phyloP scores from a whole-genome alignment of 1,284 basidiomycete genomes.

The Gastroboletus turbinatus region DNA sequence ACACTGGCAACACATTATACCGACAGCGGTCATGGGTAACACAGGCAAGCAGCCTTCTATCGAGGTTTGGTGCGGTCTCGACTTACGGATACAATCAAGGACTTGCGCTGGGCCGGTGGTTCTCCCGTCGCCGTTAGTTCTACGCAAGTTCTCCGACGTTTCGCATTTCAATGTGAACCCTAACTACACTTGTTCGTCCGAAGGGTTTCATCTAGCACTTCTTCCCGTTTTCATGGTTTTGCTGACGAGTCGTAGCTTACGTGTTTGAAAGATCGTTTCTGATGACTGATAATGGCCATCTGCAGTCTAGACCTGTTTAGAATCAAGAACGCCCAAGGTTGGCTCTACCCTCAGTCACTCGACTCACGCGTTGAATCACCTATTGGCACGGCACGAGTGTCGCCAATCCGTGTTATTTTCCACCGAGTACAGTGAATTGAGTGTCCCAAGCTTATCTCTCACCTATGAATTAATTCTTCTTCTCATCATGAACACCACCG shows the following conservation, averaged over 20 bases:
- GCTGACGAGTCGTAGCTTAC: neutral
- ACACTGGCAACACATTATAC: neutral
- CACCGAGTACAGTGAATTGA: neutral
- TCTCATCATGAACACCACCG: neutral
- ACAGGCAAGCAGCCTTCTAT: neutral
- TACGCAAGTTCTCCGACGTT: neutral
- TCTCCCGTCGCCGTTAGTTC: neutral
- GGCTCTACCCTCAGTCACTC: neutral
- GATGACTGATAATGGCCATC: neutral
- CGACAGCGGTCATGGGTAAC: neutral
- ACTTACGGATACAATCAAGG: neutral
- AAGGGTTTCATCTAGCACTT: neutral
- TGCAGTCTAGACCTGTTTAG: neutral
- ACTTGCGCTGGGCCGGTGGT: neutral
- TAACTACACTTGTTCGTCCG: neutral
- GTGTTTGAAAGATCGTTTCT: neutral
- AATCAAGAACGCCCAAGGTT: neutral
- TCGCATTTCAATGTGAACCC: neutral
- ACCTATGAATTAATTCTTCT: neutral
- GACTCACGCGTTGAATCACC: neutral
- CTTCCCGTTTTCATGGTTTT: neutral
- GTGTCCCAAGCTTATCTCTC: neutral
- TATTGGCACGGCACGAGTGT: neutral
- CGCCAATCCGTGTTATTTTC: neutral
- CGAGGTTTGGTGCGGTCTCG: neutral